Evolutionary conservation across 208 protist species (phyloP), one percentile per base, ranked within the genome.

Genomic region (Herpetomonas tarakana): DNA sequence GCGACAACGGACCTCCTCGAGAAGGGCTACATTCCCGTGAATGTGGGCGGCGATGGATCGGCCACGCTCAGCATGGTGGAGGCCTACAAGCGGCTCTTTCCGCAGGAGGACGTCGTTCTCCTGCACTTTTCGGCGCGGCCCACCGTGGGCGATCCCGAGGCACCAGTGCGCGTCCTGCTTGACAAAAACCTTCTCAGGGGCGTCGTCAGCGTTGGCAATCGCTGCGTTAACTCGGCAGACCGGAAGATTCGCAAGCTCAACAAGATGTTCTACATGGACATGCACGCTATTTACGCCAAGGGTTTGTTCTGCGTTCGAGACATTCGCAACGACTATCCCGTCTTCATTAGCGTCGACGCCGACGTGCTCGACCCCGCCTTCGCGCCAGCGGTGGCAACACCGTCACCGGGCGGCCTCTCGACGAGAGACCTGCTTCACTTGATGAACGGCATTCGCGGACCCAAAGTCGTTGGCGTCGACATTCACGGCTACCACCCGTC

Each of bases 241-340:
- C 77, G 87, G 21, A 86, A 78, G 55, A 62, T 88, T 12, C 81
- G 87, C 11, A 94, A 91, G 57, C 64, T 86, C 35, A 62, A 94
- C 58, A 83, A 88, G 59, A 78, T 86, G 39, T 77, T 91, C 60
- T 94, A 94, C 68, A 91, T 91, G 84, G 87, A 94, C 56, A 83
- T 91, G 66, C 81, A 89, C 30, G 87, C 81, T n/a, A 89, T 94
- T 54, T 94, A 85, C 55, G 72, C 81, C 1, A 94, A 94, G 44
- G 84, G 84, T 0, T 52, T 90, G 2, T 91, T 91, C 58, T 90
- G 83, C 68, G 86, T 94, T 58, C 77, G 83, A 16, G 87, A 94
- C 61, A 89, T 94, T 50, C 65, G 84, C 29, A 94, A 94, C 64
- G 83, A 91, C 67, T 94, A 82, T 53, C 83, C 83, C 4, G 82